Conservation (phyloP, 192 early-diverging fungal genomes). For the Cetraspora pellucida region DNA sequence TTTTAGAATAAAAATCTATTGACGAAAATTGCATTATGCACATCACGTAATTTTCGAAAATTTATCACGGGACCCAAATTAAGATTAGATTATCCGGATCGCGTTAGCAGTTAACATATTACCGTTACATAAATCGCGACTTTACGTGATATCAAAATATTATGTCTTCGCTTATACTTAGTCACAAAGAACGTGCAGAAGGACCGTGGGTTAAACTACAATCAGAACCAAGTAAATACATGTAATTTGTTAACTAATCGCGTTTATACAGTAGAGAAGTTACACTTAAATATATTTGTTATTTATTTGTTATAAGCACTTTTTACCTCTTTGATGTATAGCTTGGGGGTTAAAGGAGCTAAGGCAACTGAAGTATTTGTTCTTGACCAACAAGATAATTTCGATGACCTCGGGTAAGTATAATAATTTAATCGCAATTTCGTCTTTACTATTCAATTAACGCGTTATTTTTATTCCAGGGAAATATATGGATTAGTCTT, state of each 20-base stretch:
- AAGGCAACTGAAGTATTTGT: constrained; percentile 66
- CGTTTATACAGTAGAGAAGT: not conserved
- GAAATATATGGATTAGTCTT: constrained; percentile 67
- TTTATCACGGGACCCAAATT: too few relatives aligned
- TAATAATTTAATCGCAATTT: not conserved
- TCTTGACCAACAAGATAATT: constrained; percentile 42
- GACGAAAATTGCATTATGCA: too few relatives aligned
- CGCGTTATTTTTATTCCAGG: constrained; percentile 28
- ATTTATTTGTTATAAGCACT: constrained; percentile 38
- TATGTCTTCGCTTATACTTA: constrained; percentile 2
- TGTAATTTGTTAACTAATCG: not conserved
- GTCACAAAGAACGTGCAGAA: not conserved
- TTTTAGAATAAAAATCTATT: too few relatives aligned
- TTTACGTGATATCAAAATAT: not conserved
- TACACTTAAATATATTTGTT: not conserved
- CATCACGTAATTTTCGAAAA: too few relatives aligned
- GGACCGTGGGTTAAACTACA: constrained; percentile 61
- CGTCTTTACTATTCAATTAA: constrained; percentile 26
- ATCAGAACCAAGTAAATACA: constrained; percentile 56
- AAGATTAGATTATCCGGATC: too few relatives aligned
- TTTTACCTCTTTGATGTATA: constrained; percentile 66
- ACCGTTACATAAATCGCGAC: too few relatives aligned
- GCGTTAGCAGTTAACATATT: too few relatives aligned
- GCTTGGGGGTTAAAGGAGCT: constrained; percentile 63
- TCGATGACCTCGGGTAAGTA: constrained; percentile 40